Evolutionary conservation across 1,284 basidiomycete species (phyloP), one percentile per base, ranked within the genome.

Genomic region (Laetiporus sulphureus): DNA sequence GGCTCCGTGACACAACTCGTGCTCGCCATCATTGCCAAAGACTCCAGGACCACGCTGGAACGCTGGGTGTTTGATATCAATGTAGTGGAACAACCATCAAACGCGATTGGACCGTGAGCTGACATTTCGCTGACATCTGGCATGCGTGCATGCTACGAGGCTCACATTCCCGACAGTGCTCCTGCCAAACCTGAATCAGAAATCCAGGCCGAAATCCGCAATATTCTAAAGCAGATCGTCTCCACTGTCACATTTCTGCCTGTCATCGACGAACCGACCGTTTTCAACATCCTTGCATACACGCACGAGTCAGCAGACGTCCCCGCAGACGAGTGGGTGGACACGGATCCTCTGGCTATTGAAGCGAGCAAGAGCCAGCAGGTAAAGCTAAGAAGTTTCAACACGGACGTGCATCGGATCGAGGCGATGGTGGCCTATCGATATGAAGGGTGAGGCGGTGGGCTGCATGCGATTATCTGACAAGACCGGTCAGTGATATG

Each of bases 51-150:
- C 46, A 89, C 94, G 1, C 75, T 97, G 38, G 96, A 99, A 64
- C 76, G 96, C 49, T 99, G 96, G 96, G 93, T 97, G 42, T 99
- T 99, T 63, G 93, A 98, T 65, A 77, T 99, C 56, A 85, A 93
- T 56, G 75, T 94, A 33, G 72, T 84, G 24, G 77, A 82, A 44
- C 72, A 73, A 32, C 67, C 75, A 6, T 52, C 69, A 6, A 72
- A 74, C 38, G 54, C 65, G 19, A 55, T 63, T 29, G 71, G 72
- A 54, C 58, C 68, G 80, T 83, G 57, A 46, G 76, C 54, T 11
- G 23, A 22, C 23, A 31, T 10, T 40, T 34, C 47, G 27, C 35
- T 34, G 45, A 37, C 24, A 32, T 31, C n/a, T n/a, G n/a, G n/a
- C n/a, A n/a, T n/a, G n/a, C n/a, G n/a, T n/a, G n/a, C n/a, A n/a